phyloP scores from a whole-genome alignment of 2,329 filamentous ascomycete genomes.

The Aspergillus pseudotamarii region DNA sequence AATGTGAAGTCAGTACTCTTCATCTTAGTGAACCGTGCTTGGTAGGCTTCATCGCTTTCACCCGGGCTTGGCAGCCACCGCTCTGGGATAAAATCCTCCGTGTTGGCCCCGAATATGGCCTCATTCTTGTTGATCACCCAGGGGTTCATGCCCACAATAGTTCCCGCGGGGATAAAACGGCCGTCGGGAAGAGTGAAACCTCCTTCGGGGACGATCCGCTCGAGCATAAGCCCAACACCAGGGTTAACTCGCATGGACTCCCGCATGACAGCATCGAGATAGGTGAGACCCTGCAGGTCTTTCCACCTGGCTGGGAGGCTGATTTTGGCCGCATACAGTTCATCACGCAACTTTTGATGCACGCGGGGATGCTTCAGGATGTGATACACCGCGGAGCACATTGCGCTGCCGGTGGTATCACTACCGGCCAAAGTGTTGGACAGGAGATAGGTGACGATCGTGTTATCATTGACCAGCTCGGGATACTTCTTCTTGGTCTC shows the following conservation, averaged over 20 bases:
- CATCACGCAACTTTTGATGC: conserved; percentile 6
- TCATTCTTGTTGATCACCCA: conserved; percentile 34
- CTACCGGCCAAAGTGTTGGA: conserved; percentile 38
- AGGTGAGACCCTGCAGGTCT: conserved; percentile 30
- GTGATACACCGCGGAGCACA: conserved; percentile 38
- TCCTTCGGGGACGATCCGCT: conserved; percentile 26
- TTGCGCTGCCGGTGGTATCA: conserved; percentile 38
- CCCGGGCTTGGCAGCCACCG: conserved; percentile 24
- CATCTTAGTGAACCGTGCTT: conserved; percentile 23
- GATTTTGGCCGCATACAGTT: conserved; percentile 35
- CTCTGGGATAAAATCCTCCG: conserved; percentile 25
- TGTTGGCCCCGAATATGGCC: conserved; percentile 25
- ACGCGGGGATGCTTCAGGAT: conserved; percentile 24
- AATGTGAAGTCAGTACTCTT: conserved; percentile 40
- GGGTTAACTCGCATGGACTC: conserved; percentile 32
- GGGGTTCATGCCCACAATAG: conserved; percentile 36
- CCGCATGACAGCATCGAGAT: conserved; percentile 34
- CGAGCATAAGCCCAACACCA: conserved; percentile 26
- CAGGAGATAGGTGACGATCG: conserved; percentile 30
- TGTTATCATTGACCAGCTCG: conserved; percentile 28
- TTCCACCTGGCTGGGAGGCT: conserved; percentile 26
- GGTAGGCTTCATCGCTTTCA: conserved; percentile 20
- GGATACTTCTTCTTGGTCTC: conserved; percentile 29
- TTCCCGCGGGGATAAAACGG: conserved; percentile 27
- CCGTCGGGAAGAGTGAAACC: conserved; percentile 27